phyloP scores from a whole-genome alignment of 1,284 basidiomycete genomes.

The Agaricales sp. region DNA sequence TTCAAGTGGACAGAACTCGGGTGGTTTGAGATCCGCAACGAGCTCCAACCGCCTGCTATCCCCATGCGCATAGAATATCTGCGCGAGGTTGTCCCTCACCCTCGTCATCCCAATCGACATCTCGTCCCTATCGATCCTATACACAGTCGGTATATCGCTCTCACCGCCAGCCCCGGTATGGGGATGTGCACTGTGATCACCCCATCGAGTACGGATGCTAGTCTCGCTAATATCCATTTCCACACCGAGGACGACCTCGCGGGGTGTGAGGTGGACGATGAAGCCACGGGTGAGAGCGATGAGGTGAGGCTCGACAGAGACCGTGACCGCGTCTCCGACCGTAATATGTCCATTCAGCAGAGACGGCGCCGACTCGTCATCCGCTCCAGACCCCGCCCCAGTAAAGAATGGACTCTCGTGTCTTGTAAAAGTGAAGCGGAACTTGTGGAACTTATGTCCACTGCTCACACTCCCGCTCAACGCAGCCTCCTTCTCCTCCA shows the following conservation, averaged over 20 bases:
- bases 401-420: conserved; percentile 13
- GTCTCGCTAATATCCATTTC: conserved; percentile 67
- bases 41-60: conserved; percentile 55
- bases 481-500: too few relatives aligned
- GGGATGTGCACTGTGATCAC: conserved; percentile 12
- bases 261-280: conserved; percentile 61
- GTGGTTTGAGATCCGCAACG: conserved; percentile 74
- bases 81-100: conserved; percentile 84
- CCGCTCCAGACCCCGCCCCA: conserved; percentile 7
- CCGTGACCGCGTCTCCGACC: conserved; percentile 71
- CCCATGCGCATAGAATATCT: conserved; percentile 76
- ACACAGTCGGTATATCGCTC: background rate
- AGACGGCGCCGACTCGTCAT: conserved; percentile 21
- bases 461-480: too few relatives aligned
- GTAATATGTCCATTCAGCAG: conserved; percentile 76
- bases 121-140: conserved; percentile 90
- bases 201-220: conserved; percentile 35
- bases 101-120: conserved; percentile 78
- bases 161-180: conserved; percentile 39
- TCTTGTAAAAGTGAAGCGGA: conserved; percentile 57
- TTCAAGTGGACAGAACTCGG: conserved; percentile 43
- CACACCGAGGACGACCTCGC: conserved; percentile 64
- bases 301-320: conserved; percentile 79
- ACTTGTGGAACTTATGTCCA: conserved; percentile 35
- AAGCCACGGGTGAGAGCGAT: conserved; percentile 82